These are phyloP conservation scores for Xanthoconium stramineum DNA, from an alignment of 768 basidiomycete species.

Conservation along the genomic window DNA sequence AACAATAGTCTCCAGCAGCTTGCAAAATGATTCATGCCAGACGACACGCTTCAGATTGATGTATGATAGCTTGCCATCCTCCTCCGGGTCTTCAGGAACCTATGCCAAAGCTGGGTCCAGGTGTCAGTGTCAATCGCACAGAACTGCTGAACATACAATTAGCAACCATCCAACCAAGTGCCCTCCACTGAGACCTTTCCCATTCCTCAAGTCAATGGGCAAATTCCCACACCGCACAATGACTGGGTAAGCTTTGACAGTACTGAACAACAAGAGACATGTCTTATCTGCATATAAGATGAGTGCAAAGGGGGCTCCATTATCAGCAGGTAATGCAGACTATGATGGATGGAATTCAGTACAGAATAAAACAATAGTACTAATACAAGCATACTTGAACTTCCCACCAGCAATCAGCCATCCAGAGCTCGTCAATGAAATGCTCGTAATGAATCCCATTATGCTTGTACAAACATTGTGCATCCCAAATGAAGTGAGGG, in stretches of 20 bases:
- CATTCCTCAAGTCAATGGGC: not conserved
- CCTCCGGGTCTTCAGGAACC: not conserved
- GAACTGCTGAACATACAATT: not conserved
- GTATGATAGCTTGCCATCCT: not conserved
- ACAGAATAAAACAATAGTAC: not conserved
- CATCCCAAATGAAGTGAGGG: not conserved
- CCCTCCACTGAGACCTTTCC: not conserved
- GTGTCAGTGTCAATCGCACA: too few relatives aligned
- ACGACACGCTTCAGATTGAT: not conserved
- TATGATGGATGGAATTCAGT: not conserved
- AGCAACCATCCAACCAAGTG: not conserved
- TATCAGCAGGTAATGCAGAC: not conserved
- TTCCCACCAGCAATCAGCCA: not conserved
- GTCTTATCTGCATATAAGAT: not conserved
- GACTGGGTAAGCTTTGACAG: not conserved
- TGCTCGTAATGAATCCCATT: not conserved
- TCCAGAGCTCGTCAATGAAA: not conserved
- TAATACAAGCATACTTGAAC: not conserved
- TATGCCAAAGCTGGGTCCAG: not conserved
- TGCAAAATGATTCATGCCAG: not conserved
- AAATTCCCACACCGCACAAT: not conserved
- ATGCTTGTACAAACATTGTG: not conserved
- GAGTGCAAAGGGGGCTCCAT: not conserved
- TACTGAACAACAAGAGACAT: not conserved
- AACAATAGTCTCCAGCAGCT: not conserved